These are phyloP conservation scores for Cryptococcus sp. DNA, from an alignment of 1,284 basidiomycete species.

Conservation along the genomic window DNA sequence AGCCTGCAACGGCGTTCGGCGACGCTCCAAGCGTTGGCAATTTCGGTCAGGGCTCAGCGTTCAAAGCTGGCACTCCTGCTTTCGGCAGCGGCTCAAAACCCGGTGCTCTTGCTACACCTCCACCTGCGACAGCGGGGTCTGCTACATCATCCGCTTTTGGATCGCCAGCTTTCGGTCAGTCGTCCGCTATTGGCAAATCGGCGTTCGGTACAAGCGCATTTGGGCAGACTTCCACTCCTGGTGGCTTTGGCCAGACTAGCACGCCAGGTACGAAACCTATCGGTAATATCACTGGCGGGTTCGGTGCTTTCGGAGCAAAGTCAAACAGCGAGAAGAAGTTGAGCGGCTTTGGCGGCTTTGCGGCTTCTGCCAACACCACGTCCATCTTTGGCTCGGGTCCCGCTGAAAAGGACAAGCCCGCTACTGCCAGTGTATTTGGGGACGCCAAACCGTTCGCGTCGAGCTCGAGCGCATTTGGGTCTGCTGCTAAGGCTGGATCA, in stretches of 20 bases:
- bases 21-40: constrained; percentile 29
- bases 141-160: constrained; percentile 18
- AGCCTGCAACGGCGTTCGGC: constrained; percentile 47
- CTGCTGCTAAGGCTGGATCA: too few relatives aligned
- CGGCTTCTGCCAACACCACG: constrained; percentile 4
- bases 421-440: neutral
- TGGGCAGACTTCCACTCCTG: constrained; percentile 26
- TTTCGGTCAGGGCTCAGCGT: constrained; percentile 24
- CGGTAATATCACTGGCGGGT: constrained; percentile 40
- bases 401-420: constrained; percentile 3
- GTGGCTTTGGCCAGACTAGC: constrained; percentile 20
- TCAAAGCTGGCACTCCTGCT: constrained; percentile 10
- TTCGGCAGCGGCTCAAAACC: constrained; percentile 3
- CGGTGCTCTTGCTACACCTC: constrained; percentile 19
- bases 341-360: constrained; percentile 33
- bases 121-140: constrained; percentile 7
- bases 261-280: constrained; percentile 14
- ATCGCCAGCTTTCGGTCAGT: constrained; percentile 30
- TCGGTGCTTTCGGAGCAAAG: constrained; percentile 42
- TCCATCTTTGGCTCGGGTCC: constrained; percentile 20
- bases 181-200: constrained; percentile 11
- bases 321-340: constrained; percentile 13
- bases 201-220: constrained; percentile 21
- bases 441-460: neutral
- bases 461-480: neutral